phyloP scores from a whole-genome alignment of 2,329 filamentous ascomycete genomes.

The Scedosporium apiospermum region DNA sequence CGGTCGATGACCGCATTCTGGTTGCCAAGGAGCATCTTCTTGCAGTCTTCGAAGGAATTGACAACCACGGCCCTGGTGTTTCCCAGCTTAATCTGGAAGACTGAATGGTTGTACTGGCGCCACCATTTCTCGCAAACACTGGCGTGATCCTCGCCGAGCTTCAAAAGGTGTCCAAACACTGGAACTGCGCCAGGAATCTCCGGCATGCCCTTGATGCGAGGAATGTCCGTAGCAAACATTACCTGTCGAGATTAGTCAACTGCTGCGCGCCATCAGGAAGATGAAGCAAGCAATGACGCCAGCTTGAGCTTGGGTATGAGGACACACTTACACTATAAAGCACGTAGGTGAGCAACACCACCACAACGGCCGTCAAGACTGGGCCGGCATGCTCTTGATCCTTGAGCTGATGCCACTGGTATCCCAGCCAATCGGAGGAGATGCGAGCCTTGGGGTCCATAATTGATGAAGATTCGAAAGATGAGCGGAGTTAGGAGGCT shows the following conservation, averaged over 20 bases:
- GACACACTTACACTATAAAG: conserved; percentile 8
- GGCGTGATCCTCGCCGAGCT: conserved; percentile 43
- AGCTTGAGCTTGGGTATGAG: not conserved
- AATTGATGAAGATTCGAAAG: not conserved
- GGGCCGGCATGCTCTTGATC: conserved; percentile 12
- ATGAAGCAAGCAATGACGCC: not conserved
- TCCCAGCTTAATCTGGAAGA: conserved; percentile 43
- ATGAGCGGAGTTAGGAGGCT: not conserved
- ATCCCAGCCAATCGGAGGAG: not conserved
- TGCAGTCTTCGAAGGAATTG: conserved; percentile 42
- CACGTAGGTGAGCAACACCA: conserved; percentile 7
- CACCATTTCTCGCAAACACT: conserved; percentile 40
- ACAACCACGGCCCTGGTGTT: conserved; percentile 43
- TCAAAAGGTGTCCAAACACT: conserved; percentile 38
- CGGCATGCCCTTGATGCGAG: conserved; percentile 35
- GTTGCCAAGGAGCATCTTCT: conserved; percentile 37
- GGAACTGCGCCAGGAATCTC: conserved; percentile 41
- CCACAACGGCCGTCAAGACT: not conserved
- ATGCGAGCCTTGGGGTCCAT: not conserved
- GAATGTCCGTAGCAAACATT: conserved; percentile 31
- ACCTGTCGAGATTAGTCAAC: conserved; percentile 11
- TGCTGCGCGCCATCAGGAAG: too few relatives aligned
- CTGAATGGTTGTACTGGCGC: conserved; percentile 33
- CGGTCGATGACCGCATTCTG: conserved; percentile 40
- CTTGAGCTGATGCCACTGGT: not conserved